phyloP scores from a whole-genome alignment of 495 filamentous ascomycete species.

The Mytilinidion resinicola region DNA sequence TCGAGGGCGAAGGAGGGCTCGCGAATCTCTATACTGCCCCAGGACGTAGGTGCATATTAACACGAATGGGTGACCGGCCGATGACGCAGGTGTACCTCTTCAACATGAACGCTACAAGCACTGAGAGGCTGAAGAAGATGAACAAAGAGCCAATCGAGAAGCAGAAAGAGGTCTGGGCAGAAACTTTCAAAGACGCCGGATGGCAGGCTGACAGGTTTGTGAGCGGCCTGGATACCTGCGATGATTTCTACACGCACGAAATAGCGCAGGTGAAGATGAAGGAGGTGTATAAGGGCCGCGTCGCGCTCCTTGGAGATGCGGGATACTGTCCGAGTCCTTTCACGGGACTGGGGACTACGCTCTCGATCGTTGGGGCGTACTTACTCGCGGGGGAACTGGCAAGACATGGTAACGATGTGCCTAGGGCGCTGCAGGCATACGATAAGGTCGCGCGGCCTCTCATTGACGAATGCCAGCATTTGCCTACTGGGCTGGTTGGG shows the following conservation, averaged over 20 bases:
- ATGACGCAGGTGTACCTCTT: slow-evolving; percentile 39
- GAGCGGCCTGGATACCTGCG: slow-evolving; percentile 32
- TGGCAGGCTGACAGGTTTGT: slow-evolving; percentile 43
- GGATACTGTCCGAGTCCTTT: slow-evolving; percentile 24
- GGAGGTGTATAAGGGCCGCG: slow-evolving; percentile 22
- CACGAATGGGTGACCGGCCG: slow-evolving; percentile 34
- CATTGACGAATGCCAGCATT: not conserved
- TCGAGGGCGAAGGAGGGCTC: slow-evolving; percentile 35
- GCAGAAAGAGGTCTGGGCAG: slow-evolving; percentile 27
- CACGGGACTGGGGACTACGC: slow-evolving; percentile 31
- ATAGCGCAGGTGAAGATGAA: slow-evolving; percentile 23
- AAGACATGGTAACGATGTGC: slow-evolving; percentile 4
- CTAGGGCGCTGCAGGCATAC: slow-evolving; percentile 6
- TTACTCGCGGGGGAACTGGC: slow-evolving; percentile 33
- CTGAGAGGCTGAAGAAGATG: slow-evolving; percentile 26
- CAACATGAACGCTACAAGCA: slow-evolving; percentile 19
- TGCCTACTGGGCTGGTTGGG: not conserved
- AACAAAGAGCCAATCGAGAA: not conserved
- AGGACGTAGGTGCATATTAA: slow-evolving; percentile 36
- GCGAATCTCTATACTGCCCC: slow-evolving; percentile 36
- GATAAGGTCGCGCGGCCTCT: not conserved
- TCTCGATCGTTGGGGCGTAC: slow-evolving; percentile 29
- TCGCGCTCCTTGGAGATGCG: slow-evolving; percentile 32
- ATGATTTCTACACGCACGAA: slow-evolving; percentile 45
- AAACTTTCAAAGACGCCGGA: slow-evolving; percentile 42